A percentile compares a stretch with the other conserved stretches of the same genome.
These are phyloP conservation scores for Podospora appendiculata DNA, from an alignment of 495 filamentous ascomycete genomes.

Conservation along the genomic window DNA sequence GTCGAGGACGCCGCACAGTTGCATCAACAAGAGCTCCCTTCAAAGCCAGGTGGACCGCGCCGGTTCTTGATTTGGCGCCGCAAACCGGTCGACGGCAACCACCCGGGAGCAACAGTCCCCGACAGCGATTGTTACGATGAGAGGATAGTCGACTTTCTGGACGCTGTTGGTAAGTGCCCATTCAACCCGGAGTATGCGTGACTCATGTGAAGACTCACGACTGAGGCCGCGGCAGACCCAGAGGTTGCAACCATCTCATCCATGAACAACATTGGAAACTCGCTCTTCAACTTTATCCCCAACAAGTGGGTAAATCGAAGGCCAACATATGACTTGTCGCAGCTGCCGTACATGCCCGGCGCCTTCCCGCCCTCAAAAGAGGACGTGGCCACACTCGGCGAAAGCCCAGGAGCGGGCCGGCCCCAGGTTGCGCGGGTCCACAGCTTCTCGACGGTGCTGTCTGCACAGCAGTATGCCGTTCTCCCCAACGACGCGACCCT, in stretches of 20 bases:
- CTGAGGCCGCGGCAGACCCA: constrained; percentile 47
- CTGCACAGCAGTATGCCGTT: constrained; percentile 44
- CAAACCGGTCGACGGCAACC: not conserved
- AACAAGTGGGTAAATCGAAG: constrained; percentile 58
- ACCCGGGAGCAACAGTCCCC: no score
- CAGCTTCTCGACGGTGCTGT: constrained; percentile 38
- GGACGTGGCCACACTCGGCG: constrained; percentile 1
- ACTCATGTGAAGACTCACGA: not conserved
- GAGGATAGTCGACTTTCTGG: constrained; percentile 59
- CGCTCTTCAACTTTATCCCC: constrained; percentile 66
- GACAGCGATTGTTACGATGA: constrained; percentile 37
- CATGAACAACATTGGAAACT: constrained; percentile 74
- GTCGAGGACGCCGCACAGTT: not conserved
- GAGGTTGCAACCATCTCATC: constrained; percentile 68
- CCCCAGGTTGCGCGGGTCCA: constrained; percentile 10
- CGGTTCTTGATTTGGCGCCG: constrained; percentile 3
- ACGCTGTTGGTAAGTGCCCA: constrained; percentile 55
- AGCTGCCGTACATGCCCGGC: constrained; percentile 17
- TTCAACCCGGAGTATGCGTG: not conserved
- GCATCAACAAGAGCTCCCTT: not conserved
- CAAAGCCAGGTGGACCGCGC: not conserved
- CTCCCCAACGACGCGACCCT: constrained; percentile 57
- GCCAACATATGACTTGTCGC: constrained; percentile 67
- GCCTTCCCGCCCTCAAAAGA: constrained; percentile 17
- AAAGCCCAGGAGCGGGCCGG: not conserved